Percentiles rank a stretch among this genome's conserved stretches.
These are phyloP conservation scores for Solanum habrochaites DNA, from an alignment of 257 asterid species.

Conservation along the genomic window DNA sequence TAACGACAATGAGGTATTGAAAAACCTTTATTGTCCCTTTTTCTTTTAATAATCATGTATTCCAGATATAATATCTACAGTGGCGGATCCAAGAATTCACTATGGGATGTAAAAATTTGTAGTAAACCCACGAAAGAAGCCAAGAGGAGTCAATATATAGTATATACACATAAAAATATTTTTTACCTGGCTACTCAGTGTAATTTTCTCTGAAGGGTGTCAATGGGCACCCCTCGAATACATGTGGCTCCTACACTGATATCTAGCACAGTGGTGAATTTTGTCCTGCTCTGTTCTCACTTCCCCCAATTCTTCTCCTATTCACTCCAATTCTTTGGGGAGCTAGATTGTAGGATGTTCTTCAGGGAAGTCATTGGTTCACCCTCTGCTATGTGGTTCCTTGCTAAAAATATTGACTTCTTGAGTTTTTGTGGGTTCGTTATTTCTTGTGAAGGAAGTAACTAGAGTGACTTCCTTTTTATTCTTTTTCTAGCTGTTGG, in stretches of 20 bases:
- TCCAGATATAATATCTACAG: not conserved
- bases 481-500: not conserved
- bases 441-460: not conserved
- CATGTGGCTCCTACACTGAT: not conserved
- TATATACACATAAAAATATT: not conserved
- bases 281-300: not conserved
- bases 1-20: slow-evolving; percentile 46
- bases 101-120: not conserved
- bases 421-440: not conserved
- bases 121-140: not conserved
- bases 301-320: not conserved
- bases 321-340: not conserved
- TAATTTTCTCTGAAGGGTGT: not conserved
- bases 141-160: not conserved
- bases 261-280: not conserved
- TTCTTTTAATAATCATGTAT: not conserved
- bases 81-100: not conserved
- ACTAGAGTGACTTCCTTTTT: not conserved
- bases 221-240: not conserved
- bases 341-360: not conserved
- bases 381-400: not conserved
- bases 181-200: not conserved
- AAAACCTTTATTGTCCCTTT: not conserved
- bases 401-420: not conserved
- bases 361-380: not conserved